These are phyloP conservation scores for Begonia masoniana DNA, from an alignment of 306 rosid genomes.

Conservation along the genomic window DNA sequence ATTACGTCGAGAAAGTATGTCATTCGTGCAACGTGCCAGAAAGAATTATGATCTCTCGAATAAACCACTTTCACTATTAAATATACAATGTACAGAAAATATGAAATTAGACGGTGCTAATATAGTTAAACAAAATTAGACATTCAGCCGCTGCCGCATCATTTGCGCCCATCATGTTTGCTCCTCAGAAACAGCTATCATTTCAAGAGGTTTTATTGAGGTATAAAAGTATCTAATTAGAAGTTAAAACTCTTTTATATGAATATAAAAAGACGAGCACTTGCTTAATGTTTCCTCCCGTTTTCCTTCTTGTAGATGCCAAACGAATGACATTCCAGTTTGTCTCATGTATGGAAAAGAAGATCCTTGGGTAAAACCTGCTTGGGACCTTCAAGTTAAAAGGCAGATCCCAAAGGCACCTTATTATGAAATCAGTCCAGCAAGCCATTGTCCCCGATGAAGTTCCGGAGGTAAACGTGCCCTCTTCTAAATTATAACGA, in stretches of 20 bases:
- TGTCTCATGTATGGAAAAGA: constrained; percentile 92
- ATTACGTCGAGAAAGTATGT: no score
- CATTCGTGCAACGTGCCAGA: no score
- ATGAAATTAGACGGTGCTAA: no score
- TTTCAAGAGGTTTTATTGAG: constrained; percentile 59
- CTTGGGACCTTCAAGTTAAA: constrained; percentile 80
- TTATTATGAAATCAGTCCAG: constrained; percentile 85
- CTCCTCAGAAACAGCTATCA: constrained; percentile 74
- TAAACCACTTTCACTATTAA: no score
- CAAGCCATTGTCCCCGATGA: constrained; percentile 99
- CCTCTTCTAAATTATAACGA: not conserved
- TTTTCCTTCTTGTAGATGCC: constrained; percentile 33
- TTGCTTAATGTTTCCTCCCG: not conserved
- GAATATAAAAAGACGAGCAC: not conserved
- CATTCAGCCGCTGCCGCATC: constrained; percentile 98
- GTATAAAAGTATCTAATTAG: constrained; percentile 16
- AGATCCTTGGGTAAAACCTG: constrained; percentile 93
- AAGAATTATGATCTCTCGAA: no score
- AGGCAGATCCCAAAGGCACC: constrained; percentile 68
- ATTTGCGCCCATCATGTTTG: constrained; percentile 91
- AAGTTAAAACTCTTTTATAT: not conserved
- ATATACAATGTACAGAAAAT: no score
- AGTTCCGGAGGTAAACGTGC: constrained; percentile 68
- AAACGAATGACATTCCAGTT: constrained; percentile 39
- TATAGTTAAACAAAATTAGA: no score